Conservation (phyloP, 257 asterid species). For the Primulina tabacum region DNA sequence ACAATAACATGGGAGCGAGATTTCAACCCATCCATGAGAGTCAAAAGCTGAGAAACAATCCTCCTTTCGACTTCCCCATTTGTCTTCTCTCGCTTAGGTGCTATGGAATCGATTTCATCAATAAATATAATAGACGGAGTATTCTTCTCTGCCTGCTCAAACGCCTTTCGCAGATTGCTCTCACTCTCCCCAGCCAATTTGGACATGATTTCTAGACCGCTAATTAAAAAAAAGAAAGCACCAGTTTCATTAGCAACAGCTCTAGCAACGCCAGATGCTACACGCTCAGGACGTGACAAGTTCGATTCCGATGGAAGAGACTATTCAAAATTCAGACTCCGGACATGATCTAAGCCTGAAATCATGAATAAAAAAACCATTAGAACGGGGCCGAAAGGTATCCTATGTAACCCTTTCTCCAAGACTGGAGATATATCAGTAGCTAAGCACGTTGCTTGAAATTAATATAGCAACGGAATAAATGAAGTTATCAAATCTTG, state of each 20-base stretch:
- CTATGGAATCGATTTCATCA: constrained; percentile 55
- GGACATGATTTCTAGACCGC: constrained; percentile 59
- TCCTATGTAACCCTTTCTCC: too few relatives aligned
- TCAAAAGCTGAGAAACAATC: constrained; percentile 60
- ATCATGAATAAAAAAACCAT: too few relatives aligned
- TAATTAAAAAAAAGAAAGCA: constrained; percentile 53
- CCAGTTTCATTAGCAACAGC: constrained; percentile 61
- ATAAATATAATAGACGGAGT: constrained; percentile 57
- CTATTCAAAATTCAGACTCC: too few relatives aligned
- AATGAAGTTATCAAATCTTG: too few relatives aligned
- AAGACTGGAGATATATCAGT: too few relatives aligned
- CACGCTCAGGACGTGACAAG: too few relatives aligned
- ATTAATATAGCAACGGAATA: too few relatives aligned
- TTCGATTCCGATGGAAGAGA: too few relatives aligned
- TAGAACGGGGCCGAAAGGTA: too few relatives aligned
- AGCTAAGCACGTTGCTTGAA: too few relatives aligned
- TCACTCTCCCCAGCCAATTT: constrained; percentile 61
- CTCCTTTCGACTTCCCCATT: constrained; percentile 67
- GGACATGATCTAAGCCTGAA: too few relatives aligned
- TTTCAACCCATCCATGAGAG: constrained; percentile 63
- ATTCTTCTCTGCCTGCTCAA: constrained; percentile 63
- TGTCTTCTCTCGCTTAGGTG: constrained; percentile 57
- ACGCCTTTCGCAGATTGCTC: constrained; percentile 56
- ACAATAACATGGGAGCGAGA: constrained; percentile 60
- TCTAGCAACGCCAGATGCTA: constrained; percentile 24